phyloP scores from a whole-genome alignment of 805 yeast genomes.

The Candida incommunis region DNA sequence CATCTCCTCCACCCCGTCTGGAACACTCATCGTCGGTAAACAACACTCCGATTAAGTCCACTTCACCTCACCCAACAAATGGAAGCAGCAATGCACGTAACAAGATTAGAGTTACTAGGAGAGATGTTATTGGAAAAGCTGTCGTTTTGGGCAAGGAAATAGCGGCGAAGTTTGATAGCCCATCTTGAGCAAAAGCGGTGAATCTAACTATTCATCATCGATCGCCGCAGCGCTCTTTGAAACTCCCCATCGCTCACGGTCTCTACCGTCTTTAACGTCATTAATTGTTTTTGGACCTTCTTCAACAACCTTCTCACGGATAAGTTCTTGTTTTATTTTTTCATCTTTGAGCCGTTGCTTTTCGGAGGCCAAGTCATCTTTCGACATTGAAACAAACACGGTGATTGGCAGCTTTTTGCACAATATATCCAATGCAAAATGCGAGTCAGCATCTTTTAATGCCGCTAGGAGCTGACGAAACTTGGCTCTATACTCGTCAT shows the following conservation, averaged over 20 bases:
- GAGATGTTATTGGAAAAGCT: not conserved
- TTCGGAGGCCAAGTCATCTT: conserved; percentile 18
- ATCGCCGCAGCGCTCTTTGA: conserved; percentile 27
- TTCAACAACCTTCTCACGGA: conserved; percentile 16
- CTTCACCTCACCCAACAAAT: not conserved
- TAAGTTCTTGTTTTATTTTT: conserved; percentile 14
- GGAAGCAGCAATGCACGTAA: not conserved
- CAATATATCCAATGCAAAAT: conserved; percentile 12
- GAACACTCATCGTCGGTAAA: not conserved
- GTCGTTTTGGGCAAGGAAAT: not conserved
- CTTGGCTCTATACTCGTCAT: conserved; percentile 14
- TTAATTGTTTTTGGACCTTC: conserved; percentile 20
- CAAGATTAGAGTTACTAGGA: not conserved
- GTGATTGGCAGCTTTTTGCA: conserved; percentile 14
- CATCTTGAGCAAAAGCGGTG: too few species aligned
- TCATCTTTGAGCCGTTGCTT: conserved; percentile 15
- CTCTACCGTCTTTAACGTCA: conserved; percentile 26
- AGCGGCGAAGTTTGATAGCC: not conserved
- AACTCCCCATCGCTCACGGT: conserved; percentile 29
- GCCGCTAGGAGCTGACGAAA: conserved; percentile 18
- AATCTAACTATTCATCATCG: conserved; percentile 17
- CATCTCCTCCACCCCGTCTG: not conserved
- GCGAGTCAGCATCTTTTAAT: conserved; percentile 15
- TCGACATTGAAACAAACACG: conserved; percentile 18
- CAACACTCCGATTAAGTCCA: not conserved